A percentile compares a stretch with the other conserved stretches of the same genome.
Conservation (phyloP, 768 basidiomycete genomes). For the Auricularia auricula-judae region DNA sequence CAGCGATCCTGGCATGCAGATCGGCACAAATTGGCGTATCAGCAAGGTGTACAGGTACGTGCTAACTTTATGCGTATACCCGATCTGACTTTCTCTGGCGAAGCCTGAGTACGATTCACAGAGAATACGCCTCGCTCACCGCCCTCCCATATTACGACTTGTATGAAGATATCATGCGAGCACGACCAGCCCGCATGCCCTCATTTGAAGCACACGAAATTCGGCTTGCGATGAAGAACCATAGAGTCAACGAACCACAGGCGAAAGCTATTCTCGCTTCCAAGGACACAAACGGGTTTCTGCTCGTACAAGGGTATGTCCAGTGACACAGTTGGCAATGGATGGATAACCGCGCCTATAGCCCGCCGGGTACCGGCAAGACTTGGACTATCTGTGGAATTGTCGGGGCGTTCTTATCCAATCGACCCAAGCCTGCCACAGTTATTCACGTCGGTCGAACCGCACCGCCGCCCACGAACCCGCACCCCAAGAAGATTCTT, state of each 20-base stretch:
- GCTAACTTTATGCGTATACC: neutral
- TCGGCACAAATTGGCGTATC: slow-evolving; percentile 60
- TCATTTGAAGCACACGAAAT: slow-evolving; percentile 41
- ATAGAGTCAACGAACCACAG: slow-evolving; percentile 86
- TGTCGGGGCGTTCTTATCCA: slow-evolving; percentile 70
- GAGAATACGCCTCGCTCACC: slow-evolving; percentile 83
- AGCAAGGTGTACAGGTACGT: slow-evolving; percentile 75
- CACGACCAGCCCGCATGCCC: slow-evolving; percentile 38
- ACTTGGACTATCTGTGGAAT: slow-evolving; percentile 95
- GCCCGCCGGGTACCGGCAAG: slow-evolving; percentile 97
- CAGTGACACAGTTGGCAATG: neutral
- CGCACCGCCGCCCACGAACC: slow-evolving; percentile 28
- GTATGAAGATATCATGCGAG: slow-evolving; percentile 55
- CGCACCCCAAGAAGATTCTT: slow-evolving; percentile 61
- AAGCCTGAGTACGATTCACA: slow-evolving; percentile 82
- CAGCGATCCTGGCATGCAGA: slow-evolving; percentile 51
- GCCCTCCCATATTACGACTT: slow-evolving; percentile 78
- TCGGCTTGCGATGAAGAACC: slow-evolving; percentile 51
- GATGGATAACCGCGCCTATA: slow-evolving; percentile 18
- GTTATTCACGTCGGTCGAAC: slow-evolving; percentile 38
- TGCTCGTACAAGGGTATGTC: slow-evolving; percentile 85
- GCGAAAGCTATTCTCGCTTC: slow-evolving; percentile 78
- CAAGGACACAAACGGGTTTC: slow-evolving; percentile 63
- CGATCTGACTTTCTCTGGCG: slow-evolving; percentile 3
- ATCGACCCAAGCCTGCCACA: slow-evolving; percentile 38